Evolutionary conservation across 2,329 filamentous ascomycete species (phyloP).

Genomic region (Stemphylium lycopersici): DNA sequence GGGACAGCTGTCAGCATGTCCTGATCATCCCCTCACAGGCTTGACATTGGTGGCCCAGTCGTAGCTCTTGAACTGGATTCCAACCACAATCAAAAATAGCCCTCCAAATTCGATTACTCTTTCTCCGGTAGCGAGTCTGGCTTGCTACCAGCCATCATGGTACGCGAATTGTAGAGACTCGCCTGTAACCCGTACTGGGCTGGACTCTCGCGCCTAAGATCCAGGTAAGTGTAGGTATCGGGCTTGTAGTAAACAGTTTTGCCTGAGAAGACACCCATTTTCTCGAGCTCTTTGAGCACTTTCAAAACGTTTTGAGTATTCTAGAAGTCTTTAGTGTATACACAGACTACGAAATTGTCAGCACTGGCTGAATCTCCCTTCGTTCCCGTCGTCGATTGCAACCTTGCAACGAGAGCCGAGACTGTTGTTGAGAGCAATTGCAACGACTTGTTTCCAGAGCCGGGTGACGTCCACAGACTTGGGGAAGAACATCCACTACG

Average conservation of each 20-base stretch:
- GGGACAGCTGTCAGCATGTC: not conserved
- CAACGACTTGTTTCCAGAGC: slow-evolving; percentile 70
- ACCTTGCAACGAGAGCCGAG: slow-evolving; percentile 78
- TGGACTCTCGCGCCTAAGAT: slow-evolving; percentile 48
- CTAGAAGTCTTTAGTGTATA: slow-evolving; percentile 78
- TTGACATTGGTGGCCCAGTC: not conserved
- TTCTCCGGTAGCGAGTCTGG: slow-evolving; percentile 12
- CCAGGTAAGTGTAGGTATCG: slow-evolving; percentile 60
- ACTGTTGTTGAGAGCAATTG: slow-evolving; percentile 69
- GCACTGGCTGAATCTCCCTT: slow-evolving; percentile 56
- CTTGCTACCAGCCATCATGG: slow-evolving; percentile 35
- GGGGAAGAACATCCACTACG: slow-evolving; percentile 77
- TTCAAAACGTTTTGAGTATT: slow-evolving; percentile 71
- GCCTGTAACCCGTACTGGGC: slow-evolving; percentile 50
- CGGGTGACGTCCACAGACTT: slow-evolving; percentile 61
- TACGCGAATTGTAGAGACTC: slow-evolving; percentile 52
- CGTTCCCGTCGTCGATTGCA: slow-evolving; percentile 58
- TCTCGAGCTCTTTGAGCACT: slow-evolving; percentile 67
- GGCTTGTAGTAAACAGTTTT: slow-evolving; percentile 78
- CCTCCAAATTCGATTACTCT: slow-evolving; percentile 16
- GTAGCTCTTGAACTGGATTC: not conserved
- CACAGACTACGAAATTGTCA: slow-evolving; percentile 52
- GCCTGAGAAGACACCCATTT: slow-evolving; percentile 59
- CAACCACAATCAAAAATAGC: not conserved
- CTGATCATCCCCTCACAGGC: not conserved